Evolutionary conservation across 1,284 basidiomycete species (phyloP).

Genomic region (Melampsora americana): DNA sequence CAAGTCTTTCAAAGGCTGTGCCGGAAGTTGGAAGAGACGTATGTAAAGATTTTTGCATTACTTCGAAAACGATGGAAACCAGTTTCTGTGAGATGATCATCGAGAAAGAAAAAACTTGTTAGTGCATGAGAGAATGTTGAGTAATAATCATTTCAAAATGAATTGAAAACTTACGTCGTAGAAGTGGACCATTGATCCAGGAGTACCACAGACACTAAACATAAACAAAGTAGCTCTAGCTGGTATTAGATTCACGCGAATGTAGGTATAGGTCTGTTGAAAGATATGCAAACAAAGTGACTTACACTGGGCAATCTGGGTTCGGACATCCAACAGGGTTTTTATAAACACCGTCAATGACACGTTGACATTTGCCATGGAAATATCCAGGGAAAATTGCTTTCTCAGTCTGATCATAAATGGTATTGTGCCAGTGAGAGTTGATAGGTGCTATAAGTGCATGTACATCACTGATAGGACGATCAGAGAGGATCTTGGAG

Average conservation of each 20-base stretch:
- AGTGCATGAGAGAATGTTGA: too few relatives aligned
- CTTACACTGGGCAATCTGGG: conserved; percentile 65
- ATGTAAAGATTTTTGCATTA: conserved; percentile 4
- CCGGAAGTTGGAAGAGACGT: conserved; percentile 2
- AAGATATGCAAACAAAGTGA: background rate
- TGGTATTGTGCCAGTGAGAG: conserved; percentile 57
- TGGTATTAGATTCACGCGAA: background rate
- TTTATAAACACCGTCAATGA: conserved; percentile 56
- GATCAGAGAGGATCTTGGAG: conserved; percentile 55
- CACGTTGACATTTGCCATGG: conserved; percentile 67
- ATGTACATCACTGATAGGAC: conserved; percentile 52
- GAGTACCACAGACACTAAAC: conserved; percentile 64
- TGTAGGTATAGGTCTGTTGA: background rate
- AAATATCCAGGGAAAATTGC: conserved; percentile 66
- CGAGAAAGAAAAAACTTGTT: background rate
- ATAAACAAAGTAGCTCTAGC: background rate
- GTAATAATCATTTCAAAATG: background rate
- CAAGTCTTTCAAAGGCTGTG: background rate
- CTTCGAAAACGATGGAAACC: conserved; percentile 9
- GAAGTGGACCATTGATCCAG: conserved; percentile 70
- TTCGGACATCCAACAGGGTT: conserved; percentile 69
- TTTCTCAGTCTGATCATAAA: conserved; percentile 58
- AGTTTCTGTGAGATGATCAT: background rate
- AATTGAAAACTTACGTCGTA: conserved; percentile 53
- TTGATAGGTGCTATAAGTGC: conserved; percentile 59